Evolutionary conservation across 2,329 filamentous ascomycete species (phyloP).

Genomic region (Neofusicoccum ribis): DNA sequence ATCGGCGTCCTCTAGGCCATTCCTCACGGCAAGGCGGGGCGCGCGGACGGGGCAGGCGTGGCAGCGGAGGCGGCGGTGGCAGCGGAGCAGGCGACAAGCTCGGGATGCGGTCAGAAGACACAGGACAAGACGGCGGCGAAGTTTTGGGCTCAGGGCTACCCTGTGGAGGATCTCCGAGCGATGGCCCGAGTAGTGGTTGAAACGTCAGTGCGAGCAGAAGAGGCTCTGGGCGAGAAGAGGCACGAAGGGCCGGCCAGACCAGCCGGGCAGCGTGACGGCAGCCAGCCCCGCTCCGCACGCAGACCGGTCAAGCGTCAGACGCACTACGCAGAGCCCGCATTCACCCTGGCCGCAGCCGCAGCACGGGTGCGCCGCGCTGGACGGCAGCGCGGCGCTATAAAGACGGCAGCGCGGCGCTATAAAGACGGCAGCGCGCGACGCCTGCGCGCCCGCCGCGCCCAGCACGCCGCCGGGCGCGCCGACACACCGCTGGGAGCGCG

Average conservation of each 20-base stretch:
- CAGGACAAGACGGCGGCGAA: not conserved
- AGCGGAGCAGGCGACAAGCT: too few relatives aligned
- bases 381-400: not conserved
- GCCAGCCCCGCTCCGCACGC: too few relatives aligned
- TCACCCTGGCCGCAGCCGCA: too few relatives aligned
- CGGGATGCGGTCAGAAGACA: slow-evolving; percentile 2
- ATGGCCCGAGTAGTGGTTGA: slow-evolving; percentile 14
- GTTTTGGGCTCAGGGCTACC: slow-evolving; percentile 5
- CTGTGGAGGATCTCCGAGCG: slow-evolving; percentile 20
- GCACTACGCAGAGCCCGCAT: too few relatives aligned
- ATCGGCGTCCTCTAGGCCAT: slow-evolving; percentile 3
- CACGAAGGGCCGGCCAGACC: not conserved
- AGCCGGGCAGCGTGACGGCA: too few relatives aligned
- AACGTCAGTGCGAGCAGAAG: slow-evolving; percentile 13
- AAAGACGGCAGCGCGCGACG: not conserved
- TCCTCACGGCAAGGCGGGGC: not conserved
- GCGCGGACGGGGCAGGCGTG: not conserved
- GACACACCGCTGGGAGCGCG: not conserved
- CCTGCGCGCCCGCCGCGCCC: not conserved
- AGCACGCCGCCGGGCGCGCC: not conserved
- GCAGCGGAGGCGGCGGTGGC: too few relatives aligned
- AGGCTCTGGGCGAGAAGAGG: slow-evolving; percentile 11
- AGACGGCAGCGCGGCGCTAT: not conserved
- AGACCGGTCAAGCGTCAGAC: too few relatives aligned
- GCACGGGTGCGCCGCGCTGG: too few relatives aligned